These are phyloP conservation scores for Camptophora hylomeconis DNA, from an alignment of 2,329 filamentous ascomycete species.

Conservation along the genomic window DNA sequence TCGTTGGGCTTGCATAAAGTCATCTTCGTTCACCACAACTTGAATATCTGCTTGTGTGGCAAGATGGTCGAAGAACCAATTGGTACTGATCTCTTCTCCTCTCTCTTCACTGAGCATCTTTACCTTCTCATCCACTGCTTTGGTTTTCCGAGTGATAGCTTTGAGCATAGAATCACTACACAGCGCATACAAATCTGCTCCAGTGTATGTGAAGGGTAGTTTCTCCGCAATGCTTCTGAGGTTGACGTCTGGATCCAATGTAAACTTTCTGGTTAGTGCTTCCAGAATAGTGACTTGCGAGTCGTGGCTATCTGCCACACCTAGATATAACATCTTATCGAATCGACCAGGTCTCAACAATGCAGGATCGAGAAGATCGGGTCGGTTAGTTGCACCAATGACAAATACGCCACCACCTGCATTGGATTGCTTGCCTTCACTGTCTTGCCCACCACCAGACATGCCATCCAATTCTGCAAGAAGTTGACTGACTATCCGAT, in stretches of 20 bases:
- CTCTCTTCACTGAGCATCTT: constrained; percentile 37
- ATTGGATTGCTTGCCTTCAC: constrained; percentile 30
- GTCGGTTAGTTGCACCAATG: constrained; percentile 89
- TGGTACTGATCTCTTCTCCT: constrained; percentile 55
- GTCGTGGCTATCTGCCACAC: constrained; percentile 89
- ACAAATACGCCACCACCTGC: constrained; percentile 75
- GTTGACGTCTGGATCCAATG: constrained; percentile 65
- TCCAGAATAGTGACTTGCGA: constrained; percentile 93
- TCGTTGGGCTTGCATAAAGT: constrained; percentile 67
- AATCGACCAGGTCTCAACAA: constrained; percentile 81
- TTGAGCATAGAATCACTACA: constrained; percentile 99
- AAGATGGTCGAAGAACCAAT: constrained; percentile 90
- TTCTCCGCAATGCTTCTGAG: constrained; percentile 59
- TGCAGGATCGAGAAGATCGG: constrained; percentile 83
- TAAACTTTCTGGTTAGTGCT: constrained; percentile 89
- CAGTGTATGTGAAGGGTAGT: constrained; percentile 91
- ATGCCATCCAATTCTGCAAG: constrained; percentile 94
- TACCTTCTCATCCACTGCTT: constrained; percentile 72
- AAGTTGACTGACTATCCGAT: constrained; percentile 88
- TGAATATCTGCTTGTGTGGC: constrained; percentile 70
- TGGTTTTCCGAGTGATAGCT: constrained; percentile 82
- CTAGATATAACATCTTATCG: constrained; percentile 96
- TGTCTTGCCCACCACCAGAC: constrained; percentile 55
- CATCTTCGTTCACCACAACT: constrained; percentile 77
- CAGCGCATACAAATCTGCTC: constrained; percentile 91